phyloP scores from a whole-genome alignment of 2,329 filamentous ascomycete species.

The Plectosphaerella sp. region DNA sequence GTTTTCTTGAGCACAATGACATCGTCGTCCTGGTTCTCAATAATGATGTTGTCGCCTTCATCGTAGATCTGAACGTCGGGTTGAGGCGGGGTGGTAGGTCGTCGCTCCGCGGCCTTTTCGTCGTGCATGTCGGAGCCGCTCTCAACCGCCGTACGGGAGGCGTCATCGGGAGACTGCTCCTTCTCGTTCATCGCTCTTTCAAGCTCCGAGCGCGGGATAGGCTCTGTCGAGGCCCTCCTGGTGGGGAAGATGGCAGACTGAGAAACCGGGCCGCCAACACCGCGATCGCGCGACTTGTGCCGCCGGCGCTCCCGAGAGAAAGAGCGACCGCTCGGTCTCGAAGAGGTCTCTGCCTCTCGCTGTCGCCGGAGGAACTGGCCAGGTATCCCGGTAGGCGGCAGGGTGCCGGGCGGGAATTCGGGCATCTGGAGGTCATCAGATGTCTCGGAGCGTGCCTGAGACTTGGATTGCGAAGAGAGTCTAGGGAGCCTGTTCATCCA shows the following conservation, averaged over 20 bases:
- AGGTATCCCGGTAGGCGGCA: conserved; percentile 68
- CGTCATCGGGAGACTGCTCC: conserved; percentile 17
- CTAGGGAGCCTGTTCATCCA: conserved; percentile 94
- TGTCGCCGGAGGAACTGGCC: conserved; percentile 78
- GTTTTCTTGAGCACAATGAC: conserved; percentile 65
- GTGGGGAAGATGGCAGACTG: conserved; percentile 84
- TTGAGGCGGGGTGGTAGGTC: conserved; percentile 15
- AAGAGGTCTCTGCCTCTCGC: conserved; percentile 66
- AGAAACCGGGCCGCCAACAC: conserved; percentile 80
- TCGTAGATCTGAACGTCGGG: conserved; percentile 64
- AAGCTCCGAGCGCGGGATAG: conserved; percentile 5
- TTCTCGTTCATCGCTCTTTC: conserved; percentile 17
- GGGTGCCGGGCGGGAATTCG: conserved; percentile 61
- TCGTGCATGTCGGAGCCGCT: conserved; percentile 8
- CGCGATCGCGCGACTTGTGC: conserved; percentile 65
- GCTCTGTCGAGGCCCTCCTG: conserved; percentile 25
- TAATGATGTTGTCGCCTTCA: conserved; percentile 73
- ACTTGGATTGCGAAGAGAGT: conserved; percentile 64
- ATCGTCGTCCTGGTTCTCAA: conserved; percentile 85
- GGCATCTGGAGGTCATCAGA: conserved; percentile 64
- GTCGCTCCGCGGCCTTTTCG: conserved; percentile 5
- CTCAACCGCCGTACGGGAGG: conserved; percentile 6
- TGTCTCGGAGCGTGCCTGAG: conserved; percentile 75
- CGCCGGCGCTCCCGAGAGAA: conserved; percentile 58
- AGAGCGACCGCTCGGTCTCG: conserved; percentile 32